Evolutionary conservation across 306 rosid species (phyloP).

Genomic region (Phaseolus lunatus): DNA sequence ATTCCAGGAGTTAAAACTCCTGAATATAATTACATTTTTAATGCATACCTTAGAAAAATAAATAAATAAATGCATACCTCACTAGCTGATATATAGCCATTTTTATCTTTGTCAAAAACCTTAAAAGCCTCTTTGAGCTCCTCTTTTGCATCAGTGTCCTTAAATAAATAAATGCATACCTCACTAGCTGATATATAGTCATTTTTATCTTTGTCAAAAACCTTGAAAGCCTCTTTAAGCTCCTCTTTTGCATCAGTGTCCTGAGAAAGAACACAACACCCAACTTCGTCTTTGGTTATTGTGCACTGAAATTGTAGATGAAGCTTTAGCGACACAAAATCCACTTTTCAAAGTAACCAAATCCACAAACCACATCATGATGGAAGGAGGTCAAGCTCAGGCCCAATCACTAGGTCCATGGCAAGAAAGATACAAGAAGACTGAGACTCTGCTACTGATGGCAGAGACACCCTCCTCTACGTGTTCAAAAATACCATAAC

Average conservation of each 20-base stretch:
- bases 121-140: conserved; percentile 95
- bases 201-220: conserved; percentile 95
- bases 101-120: conserved; percentile 96
- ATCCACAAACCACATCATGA: no score
- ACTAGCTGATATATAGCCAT: conserved; percentile 90
- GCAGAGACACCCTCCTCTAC: no score
- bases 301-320: neutral
- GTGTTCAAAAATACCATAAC: no score
- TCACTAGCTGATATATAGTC: conserved; percentile 92
- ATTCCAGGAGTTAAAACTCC: neutral
- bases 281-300: conserved; percentile 29
- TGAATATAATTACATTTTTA: neutral
- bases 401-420: no score
- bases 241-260: conserved; percentile 94
- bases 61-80: conserved; percentile 60
- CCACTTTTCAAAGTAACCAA: no score
- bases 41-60: neutral
- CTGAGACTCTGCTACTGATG: no score
- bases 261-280: conserved; percentile 46
- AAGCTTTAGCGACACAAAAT: conserved; percentile 1
- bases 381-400: no score
- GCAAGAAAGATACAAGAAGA: no score
- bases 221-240: conserved; percentile 93
- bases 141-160: conserved; percentile 94
- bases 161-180: conserved; percentile 51